These are phyloP conservation scores for Gloeopeniophorella convolvens DNA, from an alignment of 768 basidiomycete genomes.

Conservation along the genomic window DNA sequence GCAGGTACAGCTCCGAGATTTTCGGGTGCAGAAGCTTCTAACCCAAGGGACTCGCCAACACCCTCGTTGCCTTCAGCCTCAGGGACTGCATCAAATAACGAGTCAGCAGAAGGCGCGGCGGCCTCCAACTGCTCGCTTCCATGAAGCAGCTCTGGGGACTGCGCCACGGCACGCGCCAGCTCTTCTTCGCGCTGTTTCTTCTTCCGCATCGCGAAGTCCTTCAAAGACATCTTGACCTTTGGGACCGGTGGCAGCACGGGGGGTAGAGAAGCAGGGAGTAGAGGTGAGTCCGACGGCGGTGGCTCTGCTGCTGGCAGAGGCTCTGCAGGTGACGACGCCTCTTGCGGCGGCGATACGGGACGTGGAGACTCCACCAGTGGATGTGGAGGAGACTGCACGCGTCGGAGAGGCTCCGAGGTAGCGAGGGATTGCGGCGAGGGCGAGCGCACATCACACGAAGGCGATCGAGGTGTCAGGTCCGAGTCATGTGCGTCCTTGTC, in stretches of 20 bases:
- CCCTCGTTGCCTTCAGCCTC: not conserved
- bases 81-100: not conserved
- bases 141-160: not conserved
- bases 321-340: not conserved
- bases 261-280: not conserved
- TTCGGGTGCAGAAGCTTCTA: not conserved
- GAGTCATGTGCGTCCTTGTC: not conserved
- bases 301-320: not conserved
- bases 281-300: not conserved
- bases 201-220: constrained; percentile 21
- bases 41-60: not conserved
- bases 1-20: no score
- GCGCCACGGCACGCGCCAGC: not conserved
- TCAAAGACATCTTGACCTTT: constrained; percentile 23
- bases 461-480: not conserved
- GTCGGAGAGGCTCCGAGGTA: constrained; percentile 7
- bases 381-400: not conserved
- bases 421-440: constrained; percentile 4
- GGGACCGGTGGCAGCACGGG: constrained; percentile 7
- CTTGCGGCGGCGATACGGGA: not conserved
- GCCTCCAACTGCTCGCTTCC: not conserved
- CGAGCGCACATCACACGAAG: not conserved
- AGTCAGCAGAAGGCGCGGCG: not conserved
- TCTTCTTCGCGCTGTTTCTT: constrained; percentile 22
- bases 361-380: not conserved